Evolutionary conservation across 495 filamentous ascomycete species (phyloP), one percentile per base, ranked within the genome.

Genomic region (Penicilliopsis zonata): DNA sequence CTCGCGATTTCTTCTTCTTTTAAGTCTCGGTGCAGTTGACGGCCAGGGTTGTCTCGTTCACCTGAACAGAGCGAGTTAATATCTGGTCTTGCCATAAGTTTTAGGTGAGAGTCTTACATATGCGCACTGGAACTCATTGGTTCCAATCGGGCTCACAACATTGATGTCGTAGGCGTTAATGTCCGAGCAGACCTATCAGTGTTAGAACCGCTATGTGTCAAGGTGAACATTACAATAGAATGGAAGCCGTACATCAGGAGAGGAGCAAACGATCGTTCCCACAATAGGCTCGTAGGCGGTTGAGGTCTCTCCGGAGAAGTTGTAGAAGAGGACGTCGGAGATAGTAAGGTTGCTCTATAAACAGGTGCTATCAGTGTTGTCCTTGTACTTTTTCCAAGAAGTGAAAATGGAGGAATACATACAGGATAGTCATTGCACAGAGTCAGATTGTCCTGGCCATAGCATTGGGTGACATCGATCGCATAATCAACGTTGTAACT

Each of bases 391-490:
- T 7, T 6, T 25, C 3, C 7, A 26, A 7, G 18, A 8, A 28
- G 2, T 4, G 13, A 28, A 7, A 2, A 13, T 4, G 24, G 9
- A 23, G 13, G 18, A 27, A 27, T n/a, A 43, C 46, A 8, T 33
- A 59, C 55, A 25, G 75, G 75, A 43, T 52, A 72, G 43, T 72
- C 39, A 26, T 74, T 60, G 41, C 75, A 79, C 9, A 78, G 58
- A 5, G 76, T 77, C 20, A 67, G 34, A 33, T 80, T 78, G 12
- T 49, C 63, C 47, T 79, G 73, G 2, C 74, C 74, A 38, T 80
- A 78, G 54, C 74, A 80, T 50, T 78, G 74, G 13, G 71, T 72
- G 19, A 78, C 58, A 43, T 78, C 72, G 37, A 80, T 76, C 3
- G 69, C 71, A 33, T 71, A 78, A 47, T 80, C 74, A 28, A 74